A percentile compares a stretch with the other conserved stretches of the same genome.
These are phyloP conservation scores for Brassica nigra DNA, from an alignment of 345 rosid species.

Conservation along the genomic window DNA sequence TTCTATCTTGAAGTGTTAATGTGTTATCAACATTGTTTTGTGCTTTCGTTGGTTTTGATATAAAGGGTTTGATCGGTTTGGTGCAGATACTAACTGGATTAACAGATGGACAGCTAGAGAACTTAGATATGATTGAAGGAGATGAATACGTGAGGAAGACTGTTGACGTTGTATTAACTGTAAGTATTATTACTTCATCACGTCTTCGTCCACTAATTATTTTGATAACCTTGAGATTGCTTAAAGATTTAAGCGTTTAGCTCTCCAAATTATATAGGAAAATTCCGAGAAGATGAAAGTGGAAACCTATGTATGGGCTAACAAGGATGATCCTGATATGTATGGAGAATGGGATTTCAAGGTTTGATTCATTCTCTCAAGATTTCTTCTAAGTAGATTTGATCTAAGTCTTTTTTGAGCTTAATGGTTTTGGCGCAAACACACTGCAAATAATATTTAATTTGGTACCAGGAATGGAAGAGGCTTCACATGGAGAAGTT, in stretches of 20 bases:
- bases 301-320: slow-evolving; percentile 61
- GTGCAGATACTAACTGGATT: slow-evolving; percentile 69
- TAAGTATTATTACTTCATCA: slow-evolving; percentile 30
- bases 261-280: slow-evolving; percentile 47
- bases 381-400: neutral
- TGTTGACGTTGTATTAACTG: slow-evolving; percentile 64
- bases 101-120: slow-evolving; percentile 58
- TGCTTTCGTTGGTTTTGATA: neutral
- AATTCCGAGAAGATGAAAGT: slow-evolving; percentile 49
- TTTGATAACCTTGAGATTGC: neutral
- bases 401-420: neutral
- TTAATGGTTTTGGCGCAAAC: neutral
- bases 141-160: slow-evolving; percentile 61
- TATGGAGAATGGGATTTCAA: slow-evolving; percentile 90
- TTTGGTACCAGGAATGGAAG: slow-evolving; percentile 65
- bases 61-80: neutral
- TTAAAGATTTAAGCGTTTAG: neutral
- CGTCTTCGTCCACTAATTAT: neutral
- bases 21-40: neutral
- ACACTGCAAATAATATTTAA: neutral
- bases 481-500: slow-evolving; percentile 63
- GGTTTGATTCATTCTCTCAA: slow-evolving; percentile 44
- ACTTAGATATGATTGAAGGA: slow-evolving; percentile 75
- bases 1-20: neutral
- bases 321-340: slow-evolving; percentile 67